Conservation (phyloP, 179 eudicot species). For the Camellia oleifera region DNA sequence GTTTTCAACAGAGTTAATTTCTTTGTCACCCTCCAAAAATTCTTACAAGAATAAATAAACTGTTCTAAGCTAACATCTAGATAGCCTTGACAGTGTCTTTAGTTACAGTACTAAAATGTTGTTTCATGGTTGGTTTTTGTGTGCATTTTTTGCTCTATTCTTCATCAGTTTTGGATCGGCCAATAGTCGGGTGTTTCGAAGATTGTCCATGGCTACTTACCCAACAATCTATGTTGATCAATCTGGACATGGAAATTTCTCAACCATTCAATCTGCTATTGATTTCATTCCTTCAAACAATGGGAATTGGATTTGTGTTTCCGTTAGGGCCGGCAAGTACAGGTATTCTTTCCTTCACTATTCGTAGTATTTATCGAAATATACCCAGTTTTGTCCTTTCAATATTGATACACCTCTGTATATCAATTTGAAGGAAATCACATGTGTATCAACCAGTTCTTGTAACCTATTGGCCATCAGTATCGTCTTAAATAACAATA, state of each 20-base stretch:
- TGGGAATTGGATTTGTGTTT: slow-evolving; percentile 34
- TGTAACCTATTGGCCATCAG: no score
- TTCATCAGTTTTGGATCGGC: neutral
- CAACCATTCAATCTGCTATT: slow-evolving; percentile 41
- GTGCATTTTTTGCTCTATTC: neutral
- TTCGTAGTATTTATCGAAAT: no score
- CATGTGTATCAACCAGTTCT: no score
- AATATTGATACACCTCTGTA: no score
- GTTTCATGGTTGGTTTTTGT: neutral
- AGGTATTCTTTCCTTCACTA: slow-evolving; percentile 20
- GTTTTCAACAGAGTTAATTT: neutral
- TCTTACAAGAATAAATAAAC: neutral
- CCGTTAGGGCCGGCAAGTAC: slow-evolving; percentile 29
- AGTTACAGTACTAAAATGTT: neutral
- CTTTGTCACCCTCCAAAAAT: neutral
- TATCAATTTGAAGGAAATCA: no score
- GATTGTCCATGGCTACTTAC: neutral
- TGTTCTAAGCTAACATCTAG: neutral
- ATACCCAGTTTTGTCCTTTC: no score
- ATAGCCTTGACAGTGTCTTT: neutral
- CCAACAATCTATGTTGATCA: slow-evolving; percentile 23
- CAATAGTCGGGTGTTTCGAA: neutral
- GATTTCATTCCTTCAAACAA: slow-evolving; percentile 34
- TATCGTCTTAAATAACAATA: no score
- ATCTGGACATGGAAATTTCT: slow-evolving; percentile 32